phyloP scores from a whole-genome alignment of 2,329 filamentous ascomycete species.

The Berkeleyomyces basicola region DNA sequence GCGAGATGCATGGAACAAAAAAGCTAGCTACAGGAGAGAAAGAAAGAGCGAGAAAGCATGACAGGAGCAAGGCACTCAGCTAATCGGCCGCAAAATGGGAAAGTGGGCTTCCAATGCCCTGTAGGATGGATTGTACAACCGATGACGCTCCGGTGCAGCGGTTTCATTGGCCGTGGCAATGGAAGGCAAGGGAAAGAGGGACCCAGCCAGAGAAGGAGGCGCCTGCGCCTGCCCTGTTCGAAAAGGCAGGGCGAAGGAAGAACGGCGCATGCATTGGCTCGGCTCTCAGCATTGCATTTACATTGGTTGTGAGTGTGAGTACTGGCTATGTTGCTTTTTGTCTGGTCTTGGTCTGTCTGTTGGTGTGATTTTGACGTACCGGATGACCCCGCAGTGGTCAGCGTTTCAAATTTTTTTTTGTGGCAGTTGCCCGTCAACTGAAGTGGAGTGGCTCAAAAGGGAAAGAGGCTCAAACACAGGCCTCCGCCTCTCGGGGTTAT shows the following conservation, averaged over 20 bases:
- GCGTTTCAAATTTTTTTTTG: constrained; percentile 1
- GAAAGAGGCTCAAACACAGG: not conserved
- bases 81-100: not conserved
- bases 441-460: not conserved
- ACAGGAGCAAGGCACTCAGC: not conserved
- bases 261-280: not conserved
- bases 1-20: not conserved
- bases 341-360: not conserved
- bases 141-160: not conserved
- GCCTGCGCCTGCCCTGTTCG: constrained; percentile 10
- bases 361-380: constrained; percentile 4
- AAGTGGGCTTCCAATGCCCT: not conserved
- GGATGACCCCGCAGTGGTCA: constrained; percentile 1
- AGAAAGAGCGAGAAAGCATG: not conserved
- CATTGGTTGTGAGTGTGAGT: not conserved
- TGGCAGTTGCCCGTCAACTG: not conserved
- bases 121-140: not conserved
- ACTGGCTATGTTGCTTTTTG: not conserved
- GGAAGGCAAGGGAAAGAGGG: not conserved
- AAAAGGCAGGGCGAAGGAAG: not conserved
- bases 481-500: not conserved
- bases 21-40: not conserved
- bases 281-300: too few species aligned
- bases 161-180: not conserved
- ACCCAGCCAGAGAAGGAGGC: not conserved